Evolutionary conservation across 2,329 filamentous ascomycete genomes (phyloP).

Genomic region (Diplodia intermedia): DNA sequence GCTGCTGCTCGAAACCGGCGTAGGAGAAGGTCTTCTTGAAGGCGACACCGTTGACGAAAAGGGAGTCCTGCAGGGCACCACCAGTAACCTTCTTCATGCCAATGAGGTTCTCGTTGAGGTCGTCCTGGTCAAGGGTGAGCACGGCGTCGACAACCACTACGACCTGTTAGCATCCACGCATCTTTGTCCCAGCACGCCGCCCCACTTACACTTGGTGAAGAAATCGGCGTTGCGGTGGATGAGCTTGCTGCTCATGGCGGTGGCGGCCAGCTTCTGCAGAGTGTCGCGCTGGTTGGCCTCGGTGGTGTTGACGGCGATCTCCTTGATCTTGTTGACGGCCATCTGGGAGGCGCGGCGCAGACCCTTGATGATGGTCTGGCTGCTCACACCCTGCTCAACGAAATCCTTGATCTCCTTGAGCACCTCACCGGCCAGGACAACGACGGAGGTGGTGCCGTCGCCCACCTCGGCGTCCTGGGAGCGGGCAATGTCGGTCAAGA

Average conservation of each 20-base stretch:
- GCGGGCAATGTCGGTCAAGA: conserved; percentile 96
- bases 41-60: conserved; percentile 96
- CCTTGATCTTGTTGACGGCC: conserved; percentile 98
- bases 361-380: conserved; percentile 97
- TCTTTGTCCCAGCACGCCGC: neutral
- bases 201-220: conserved; percentile 87
- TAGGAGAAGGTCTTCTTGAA: conserved; percentile 99
- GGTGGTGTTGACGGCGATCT: conserved; percentile 86
- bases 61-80: conserved; percentile 91
- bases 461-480: conserved; percentile 99
- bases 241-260: conserved; percentile 99
- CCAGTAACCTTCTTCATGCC: conserved; percentile 98
- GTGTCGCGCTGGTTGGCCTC: conserved; percentile 88
- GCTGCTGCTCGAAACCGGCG: conserved; percentile 98
- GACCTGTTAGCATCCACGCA: conserved; percentile 4
- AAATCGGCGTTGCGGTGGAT: conserved; percentile 97
- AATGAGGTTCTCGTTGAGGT: conserved; percentile 97
- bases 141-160: conserved; percentile 97
- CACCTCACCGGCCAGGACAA: conserved; percentile 96
- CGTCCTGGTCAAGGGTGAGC: conserved; percentile 91
- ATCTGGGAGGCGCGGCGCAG: conserved; percentile 84
- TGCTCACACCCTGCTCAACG: conserved; percentile 95
- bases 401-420: conserved; percentile 95
- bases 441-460: conserved; percentile 96
- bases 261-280: conserved; percentile 85